Percentiles rank a stretch among this genome's conserved stretches.
phyloP scores from a whole-genome alignment of 78 protist genomes.

The Guillardia theta region DNA sequence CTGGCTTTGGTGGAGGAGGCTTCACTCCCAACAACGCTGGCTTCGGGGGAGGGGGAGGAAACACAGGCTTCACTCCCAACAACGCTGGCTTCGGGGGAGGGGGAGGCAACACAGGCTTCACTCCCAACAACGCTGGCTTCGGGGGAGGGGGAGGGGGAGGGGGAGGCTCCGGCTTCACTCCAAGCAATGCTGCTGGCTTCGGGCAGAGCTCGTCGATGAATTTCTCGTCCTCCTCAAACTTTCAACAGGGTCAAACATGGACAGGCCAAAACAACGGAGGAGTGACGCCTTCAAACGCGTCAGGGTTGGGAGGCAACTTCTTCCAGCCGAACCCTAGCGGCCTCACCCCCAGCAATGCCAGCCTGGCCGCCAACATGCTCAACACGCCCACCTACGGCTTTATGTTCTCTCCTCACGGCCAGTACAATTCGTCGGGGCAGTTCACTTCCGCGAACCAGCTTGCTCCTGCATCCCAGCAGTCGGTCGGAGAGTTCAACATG shows the following conservation, averaged over 20 bases:
- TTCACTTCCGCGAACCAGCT: no score
- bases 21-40: not conserved
- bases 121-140: not conserved
- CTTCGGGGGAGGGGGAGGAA: not conserved
- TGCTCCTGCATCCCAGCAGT: no score
- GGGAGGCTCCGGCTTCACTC: not conserved
- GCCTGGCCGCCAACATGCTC: no score
- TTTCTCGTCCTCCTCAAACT: no score
- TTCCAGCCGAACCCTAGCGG: not conserved
- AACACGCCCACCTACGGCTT: no score
- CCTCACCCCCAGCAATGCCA: not conserved
- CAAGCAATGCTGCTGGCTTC: not conserved
- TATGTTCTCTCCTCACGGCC: no score
- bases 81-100: not conserved
- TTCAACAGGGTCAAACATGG: no score
- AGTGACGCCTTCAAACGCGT: not conserved
- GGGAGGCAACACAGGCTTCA: not conserved
- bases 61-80: not conserved
- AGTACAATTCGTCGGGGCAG: no score
- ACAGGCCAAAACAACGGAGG: no score
- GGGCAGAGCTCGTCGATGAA: not conserved
- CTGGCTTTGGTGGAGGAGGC: not conserved
- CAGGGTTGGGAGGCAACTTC: not conserved
- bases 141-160: not conserved
- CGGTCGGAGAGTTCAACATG: no score